Evolutionary conservation across 768 basidiomycete genomes (phyloP), one percentile per base, ranked within the genome.

Genomic region (Xerocomus spinulosus): DNA sequence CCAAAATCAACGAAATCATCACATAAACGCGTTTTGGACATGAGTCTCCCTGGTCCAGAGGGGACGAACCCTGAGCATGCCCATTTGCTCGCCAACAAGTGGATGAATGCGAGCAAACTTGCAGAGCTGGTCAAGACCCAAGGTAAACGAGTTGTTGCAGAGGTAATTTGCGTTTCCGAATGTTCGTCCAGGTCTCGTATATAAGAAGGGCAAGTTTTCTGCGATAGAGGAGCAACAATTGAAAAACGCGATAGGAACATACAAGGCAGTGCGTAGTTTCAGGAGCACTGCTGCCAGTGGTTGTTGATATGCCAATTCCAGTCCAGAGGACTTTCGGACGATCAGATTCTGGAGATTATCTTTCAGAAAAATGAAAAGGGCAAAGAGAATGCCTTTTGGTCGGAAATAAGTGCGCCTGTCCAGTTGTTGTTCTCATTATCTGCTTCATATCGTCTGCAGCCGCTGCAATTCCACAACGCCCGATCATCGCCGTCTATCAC

Each of bases 191-290:
- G 88, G 87, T 26, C 77, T 92, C n/a, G 77, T 87, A 3, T 91
- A 88, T 64, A 90, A 85, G 69, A 90, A 90, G 66, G 89, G 89
- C 13, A 91, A 88, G 60, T 92, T 92, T 58, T 89, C 87, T 21
- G 79, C 83, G 0, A 81, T 81, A 34, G 89, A 92, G 59, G 85
- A 82, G 48, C 74, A 80, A 21, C 82, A 83, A 52, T 65, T 91
- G 1, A 74, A 69, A 52, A 63, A 66, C 13, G 88, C 87, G 7
- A 81, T 92, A 29, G 80, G 84, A 47, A 64, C 68, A 9, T 89
- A 82, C 60, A 75, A 77, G 45, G 56, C 64, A 17, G 87, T 86
- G 56, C 40, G 82, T 70, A 17, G 15, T 39, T 44, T 46, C n/a
- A 18, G 24, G 17, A 39, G 25, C 32, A 33, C 23, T 26, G 13